A percentile compares a stretch with the other conserved stretches of the same genome.
Conservation (phyloP, 139 green algal species). For the Volvox africanus region DNA sequence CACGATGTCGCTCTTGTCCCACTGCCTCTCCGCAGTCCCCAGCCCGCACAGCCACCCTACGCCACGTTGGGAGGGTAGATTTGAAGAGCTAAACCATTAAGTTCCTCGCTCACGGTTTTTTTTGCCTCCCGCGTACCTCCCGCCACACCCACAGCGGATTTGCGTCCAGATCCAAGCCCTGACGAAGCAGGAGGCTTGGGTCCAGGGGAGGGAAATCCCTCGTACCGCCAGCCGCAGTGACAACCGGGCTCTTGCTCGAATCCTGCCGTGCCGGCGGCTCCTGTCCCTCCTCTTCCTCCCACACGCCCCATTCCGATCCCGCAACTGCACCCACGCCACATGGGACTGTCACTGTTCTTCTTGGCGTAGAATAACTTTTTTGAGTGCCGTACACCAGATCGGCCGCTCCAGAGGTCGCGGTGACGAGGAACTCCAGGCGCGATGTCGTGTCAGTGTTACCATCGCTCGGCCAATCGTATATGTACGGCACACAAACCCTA, state of each 20-base stretch:
- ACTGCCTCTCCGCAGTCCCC: background rate
- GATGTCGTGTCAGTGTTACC: background rate
- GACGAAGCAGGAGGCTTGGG: background rate
- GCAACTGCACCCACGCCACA: background rate
- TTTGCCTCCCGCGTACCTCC: background rate
- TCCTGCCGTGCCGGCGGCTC: background rate
- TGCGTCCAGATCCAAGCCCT: background rate
- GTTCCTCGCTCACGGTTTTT: no score
- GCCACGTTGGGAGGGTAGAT: no score
- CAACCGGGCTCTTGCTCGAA: background rate
- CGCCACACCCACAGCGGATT: constrained; percentile 26
- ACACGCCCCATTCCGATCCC: background rate
- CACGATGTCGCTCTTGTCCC: background rate
- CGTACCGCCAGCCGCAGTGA: background rate
- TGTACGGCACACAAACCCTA: background rate
- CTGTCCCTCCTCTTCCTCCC: background rate
- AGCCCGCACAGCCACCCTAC: no score
- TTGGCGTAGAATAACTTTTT: no score
- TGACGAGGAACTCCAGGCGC: constrained; percentile 14
- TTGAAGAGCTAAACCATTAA: no score
- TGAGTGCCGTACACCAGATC: background rate
- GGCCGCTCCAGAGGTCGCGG: background rate
- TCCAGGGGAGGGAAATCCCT: background rate
- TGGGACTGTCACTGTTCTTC: no score
- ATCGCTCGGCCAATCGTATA: constrained; percentile 18